Percentiles rank a stretch among this genome's conserved stretches.
Conservation (phyloP, 768 basidiomycete genomes). For the Mycena sanguinolenta region DNA sequence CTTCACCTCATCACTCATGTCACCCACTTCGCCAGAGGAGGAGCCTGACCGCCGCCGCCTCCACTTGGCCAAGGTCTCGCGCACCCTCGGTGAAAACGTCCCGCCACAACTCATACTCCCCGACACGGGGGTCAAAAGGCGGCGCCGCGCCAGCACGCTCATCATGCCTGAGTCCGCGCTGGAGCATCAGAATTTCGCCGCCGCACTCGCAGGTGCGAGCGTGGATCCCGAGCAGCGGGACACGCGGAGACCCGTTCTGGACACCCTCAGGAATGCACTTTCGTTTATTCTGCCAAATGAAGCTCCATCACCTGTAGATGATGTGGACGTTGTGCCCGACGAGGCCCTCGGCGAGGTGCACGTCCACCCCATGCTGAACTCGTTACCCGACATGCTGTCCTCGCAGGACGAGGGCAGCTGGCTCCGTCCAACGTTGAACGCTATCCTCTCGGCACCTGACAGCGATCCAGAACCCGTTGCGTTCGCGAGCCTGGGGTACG, state of each 20-base stretch:
- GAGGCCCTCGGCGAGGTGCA: conserved; percentile 25
- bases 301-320: background rate
- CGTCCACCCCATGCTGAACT: conserved; percentile 9
- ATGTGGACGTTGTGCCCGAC: background rate
- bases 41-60: conserved; percentile 45
- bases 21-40: conserved; percentile 31
- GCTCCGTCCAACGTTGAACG: conserved; percentile 12
- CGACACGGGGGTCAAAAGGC: conserved; percentile 7
- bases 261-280: background rate
- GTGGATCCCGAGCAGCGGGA: background rate
- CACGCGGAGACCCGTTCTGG: background rate
- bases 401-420: conserved; percentile 10
- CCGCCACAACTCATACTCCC: conserved; percentile 55
- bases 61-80: conserved; percentile 58
- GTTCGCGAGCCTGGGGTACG: conserved; percentile 9
- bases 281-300: background rate
- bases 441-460: background rate
- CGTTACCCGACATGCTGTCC: conserved; percentile 23
- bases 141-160: conserved; percentile 29
- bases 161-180: conserved; percentile 25
- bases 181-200: conserved; percentile 13
- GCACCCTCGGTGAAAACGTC: conserved; percentile 60
- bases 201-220: background rate
- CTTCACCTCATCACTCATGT: conserved; percentile 33
- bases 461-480: background rate